Evolutionary conservation across 1,139 yeast species (phyloP).

Genomic region (Candida sojae): DNA sequence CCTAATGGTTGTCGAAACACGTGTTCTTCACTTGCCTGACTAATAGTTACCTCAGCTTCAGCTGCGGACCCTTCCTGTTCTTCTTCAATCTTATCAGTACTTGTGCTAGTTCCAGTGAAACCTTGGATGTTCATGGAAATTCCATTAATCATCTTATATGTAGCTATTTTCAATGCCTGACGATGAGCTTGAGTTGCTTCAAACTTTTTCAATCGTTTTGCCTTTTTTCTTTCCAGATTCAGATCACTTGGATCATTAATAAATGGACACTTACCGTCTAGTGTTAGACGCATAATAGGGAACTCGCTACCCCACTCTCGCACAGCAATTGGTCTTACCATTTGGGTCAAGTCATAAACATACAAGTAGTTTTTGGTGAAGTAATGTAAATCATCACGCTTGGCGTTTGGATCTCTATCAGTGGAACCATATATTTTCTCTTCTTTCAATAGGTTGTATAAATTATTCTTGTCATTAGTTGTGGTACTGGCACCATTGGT

Average conservation of each 20-base stretch:
- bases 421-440: constrained; percentile 86
- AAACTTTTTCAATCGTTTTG: constrained; percentile 40
- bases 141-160: constrained; percentile 34
- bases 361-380: constrained; percentile 68
- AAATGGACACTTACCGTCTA: constrained; percentile 76
- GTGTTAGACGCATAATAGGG: constrained; percentile 47
- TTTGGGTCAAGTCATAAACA: constrained; percentile 79
- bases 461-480: constrained; percentile 23
- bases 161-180: constrained; percentile 35
- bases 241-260: constrained; percentile 49
- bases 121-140: constrained; percentile 18
- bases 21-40: constrained; percentile 12
- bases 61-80: constrained; percentile 5
- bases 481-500: constrained; percentile 1
- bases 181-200: constrained; percentile 45
- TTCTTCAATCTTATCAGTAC: constrained; percentile 27
- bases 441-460: constrained; percentile 73
- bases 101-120: constrained; percentile 30
- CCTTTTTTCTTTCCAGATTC: constrained; percentile 38
- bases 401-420: constrained; percentile 86
- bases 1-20: constrained; percentile 27
- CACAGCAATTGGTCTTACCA: constrained; percentile 77
- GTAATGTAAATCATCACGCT: constrained; percentile 81
- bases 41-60: constrained; percentile 4
- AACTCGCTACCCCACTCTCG: constrained; percentile 71